phyloP scores from a whole-genome alignment of 345 rosid species.

The Cochlearia excelsa region DNA sequence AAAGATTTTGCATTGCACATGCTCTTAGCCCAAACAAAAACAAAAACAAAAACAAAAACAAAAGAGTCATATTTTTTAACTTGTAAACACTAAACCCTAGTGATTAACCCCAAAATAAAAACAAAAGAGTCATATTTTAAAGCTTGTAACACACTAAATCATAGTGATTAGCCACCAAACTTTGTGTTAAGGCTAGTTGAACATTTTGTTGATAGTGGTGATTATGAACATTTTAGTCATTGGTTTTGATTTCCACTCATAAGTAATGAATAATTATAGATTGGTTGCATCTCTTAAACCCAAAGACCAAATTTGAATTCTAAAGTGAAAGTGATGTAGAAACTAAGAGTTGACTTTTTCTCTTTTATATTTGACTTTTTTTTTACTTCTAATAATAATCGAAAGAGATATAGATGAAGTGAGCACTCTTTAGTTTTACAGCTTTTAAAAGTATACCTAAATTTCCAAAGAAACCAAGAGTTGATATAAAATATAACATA shows the following conservation, averaged over 20 bases:
- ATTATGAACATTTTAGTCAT: slow-evolving; percentile 25
- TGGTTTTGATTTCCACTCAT: slow-evolving; percentile 24
- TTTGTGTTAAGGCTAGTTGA: slow-evolving; percentile 18
- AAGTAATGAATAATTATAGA: slow-evolving; percentile 37
- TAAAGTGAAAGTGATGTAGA: slow-evolving; percentile 32
- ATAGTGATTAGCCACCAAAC: slow-evolving; percentile 21
- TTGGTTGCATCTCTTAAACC: slow-evolving; percentile 25
- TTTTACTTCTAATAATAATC: slow-evolving; percentile 14
- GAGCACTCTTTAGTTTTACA: slow-evolving; percentile 33
- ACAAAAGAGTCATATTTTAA: no score
- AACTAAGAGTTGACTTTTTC: not conserved
- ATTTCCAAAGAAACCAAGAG: slow-evolving; percentile 10
- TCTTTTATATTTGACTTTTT: slow-evolving; percentile 17
- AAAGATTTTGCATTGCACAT: no score
- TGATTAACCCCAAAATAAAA: no score
- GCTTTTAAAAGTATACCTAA: slow-evolving; percentile 20
- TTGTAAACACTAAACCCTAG: no score
- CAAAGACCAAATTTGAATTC: slow-evolving; percentile 25
- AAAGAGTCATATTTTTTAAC: no score
- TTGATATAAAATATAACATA: not conserved
- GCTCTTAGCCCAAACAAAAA: no score
- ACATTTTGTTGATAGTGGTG: slow-evolving; percentile 30
- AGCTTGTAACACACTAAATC: not conserved
- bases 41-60: no score
- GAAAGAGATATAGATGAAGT: slow-evolving; percentile 24